These are phyloP conservation scores for Aspergillus alliaceus DNA, from an alignment of 2,329 filamentous ascomycete species.

Conservation along the genomic window DNA sequence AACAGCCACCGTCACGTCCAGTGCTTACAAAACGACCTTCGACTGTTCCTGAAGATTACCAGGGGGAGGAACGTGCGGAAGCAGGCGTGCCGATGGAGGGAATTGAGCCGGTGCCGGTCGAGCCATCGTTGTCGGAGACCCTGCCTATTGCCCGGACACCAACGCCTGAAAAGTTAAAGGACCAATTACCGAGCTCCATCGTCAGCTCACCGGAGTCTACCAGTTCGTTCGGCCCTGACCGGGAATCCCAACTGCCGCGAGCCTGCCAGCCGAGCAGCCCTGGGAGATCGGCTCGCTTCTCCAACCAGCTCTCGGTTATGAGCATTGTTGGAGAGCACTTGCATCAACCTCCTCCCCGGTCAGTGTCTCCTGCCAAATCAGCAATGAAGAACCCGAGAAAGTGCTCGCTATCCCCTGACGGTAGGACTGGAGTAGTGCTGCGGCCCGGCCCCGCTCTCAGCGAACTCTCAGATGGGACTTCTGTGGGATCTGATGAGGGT, in stretches of 20 bases:
- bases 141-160: conserved; percentile 8
- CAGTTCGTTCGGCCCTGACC: conserved; percentile 14
- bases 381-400: conserved; percentile 59
- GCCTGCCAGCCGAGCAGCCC: conserved; percentile 50
- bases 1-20: background rate
- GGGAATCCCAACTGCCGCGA: conserved; percentile 17
- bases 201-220: conserved; percentile 22
- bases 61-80: conserved; percentile 36
- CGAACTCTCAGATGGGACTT: conserved; percentile 59
- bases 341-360: conserved; percentile 60
- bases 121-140: conserved; percentile 8
- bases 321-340: conserved; percentile 45
- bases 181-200: conserved; percentile 13
- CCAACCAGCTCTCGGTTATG: conserved; percentile 50
- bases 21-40: conserved; percentile 37
- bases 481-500: conserved; percentile 48
- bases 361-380: conserved; percentile 62
- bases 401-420: conserved; percentile 39
- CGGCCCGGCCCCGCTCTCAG: conserved; percentile 43
- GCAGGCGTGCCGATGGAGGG: conserved; percentile 8
- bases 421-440: conserved; percentile 18
- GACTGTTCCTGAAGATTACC: conserved; percentile 43
- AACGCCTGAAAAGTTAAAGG: conserved; percentile 11
- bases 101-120: background rate
- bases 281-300: conserved; percentile 58